Base-by-base conservation (phyloP, 805 yeast genomes). In the Candida argentea region DNA sequence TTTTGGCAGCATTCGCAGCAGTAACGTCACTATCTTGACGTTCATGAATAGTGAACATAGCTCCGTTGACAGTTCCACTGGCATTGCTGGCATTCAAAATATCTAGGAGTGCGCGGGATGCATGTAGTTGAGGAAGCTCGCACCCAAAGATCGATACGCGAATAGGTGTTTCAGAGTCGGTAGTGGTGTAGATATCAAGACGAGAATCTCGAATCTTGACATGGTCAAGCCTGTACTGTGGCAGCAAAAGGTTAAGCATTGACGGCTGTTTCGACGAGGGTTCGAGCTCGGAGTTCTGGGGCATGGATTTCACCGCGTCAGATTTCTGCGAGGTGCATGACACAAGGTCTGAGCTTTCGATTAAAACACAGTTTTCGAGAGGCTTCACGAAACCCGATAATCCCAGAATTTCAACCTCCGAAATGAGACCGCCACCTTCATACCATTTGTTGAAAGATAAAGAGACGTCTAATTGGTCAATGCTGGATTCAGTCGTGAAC, bases 11-110 rank as follows among this genome's bases (percentile, higher is more conserved):
- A 28, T 53, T 38, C 1, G 42, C 54, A 17, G 48, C 52, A 18
- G 66, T 59, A 36, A 63, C 64, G 0, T 72, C 69, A 34, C 65
- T 52, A 31, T 68, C 66, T 44, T 80, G 89, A 40, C 81, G 70
- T 44, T 79, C 79, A 41, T 81, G 91, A 14, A 82, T 65, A 1
- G 86, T 78, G 52, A 81, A 80, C 50, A 82, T 59, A 1, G 91
- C 73, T 30, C 78, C 78, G 43, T 80, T 78, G 9, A 81, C 61
- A 1, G 87, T 72, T 0, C 93, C 93, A 10, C 81, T 73, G 18
- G 78, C 73, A 27, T 76, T 73, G 31, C 65, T 65, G 9, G 86
- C 83, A 45, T 74, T 76, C 52, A 81, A 67, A 30, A 81, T 64
- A 48, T 82, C 91, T 31, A 75, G 55, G 24, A 77, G 52, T 16